Evolutionary conservation across 1,284 basidiomycete genomes (phyloP).

Genomic region (Schizopora paradoxa): DNA sequence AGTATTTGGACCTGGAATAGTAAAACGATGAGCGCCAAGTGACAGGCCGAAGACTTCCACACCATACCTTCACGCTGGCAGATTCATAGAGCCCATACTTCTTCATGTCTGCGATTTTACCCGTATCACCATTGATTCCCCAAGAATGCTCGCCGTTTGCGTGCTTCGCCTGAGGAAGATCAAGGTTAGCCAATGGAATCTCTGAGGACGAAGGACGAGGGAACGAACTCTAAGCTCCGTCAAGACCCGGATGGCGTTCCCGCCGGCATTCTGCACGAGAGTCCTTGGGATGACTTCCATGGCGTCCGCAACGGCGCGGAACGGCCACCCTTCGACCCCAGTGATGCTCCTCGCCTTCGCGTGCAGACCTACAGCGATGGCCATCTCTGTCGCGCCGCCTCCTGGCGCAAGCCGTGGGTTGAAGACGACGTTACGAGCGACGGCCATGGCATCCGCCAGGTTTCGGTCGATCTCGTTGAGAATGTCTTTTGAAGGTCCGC

Average conservation of each 20-base stretch:
- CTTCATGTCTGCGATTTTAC: constrained; percentile 96
- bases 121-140: constrained; percentile 94
- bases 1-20: constrained; percentile 77
- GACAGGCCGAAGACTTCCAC: neutral
- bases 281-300: constrained; percentile 98
- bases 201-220: neutral
- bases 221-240: constrained; percentile 78
- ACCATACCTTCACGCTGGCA: constrained; percentile 83
- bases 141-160: constrained; percentile 86
- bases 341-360: constrained; percentile 75
- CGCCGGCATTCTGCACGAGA: constrained; percentile 92
- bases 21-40: neutral
- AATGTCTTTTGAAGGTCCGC: constrained; percentile 97
- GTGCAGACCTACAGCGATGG: constrained; percentile 86
- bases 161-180: constrained; percentile 78
- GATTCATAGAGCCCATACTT: constrained; percentile 90
- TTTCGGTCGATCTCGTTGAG: constrained; percentile 98
- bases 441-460: constrained; percentile 95
- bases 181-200: neutral
- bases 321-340: constrained; percentile 88
- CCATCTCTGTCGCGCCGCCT: constrained; percentile 98
- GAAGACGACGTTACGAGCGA: constrained; percentile 96
- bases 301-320: constrained; percentile 89
- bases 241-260: constrained; percentile 89
- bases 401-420: constrained; percentile 90